phyloP scores from a whole-genome alignment of 2,329 filamentous ascomycete species.

The Colletotrichum sp. region DNA sequence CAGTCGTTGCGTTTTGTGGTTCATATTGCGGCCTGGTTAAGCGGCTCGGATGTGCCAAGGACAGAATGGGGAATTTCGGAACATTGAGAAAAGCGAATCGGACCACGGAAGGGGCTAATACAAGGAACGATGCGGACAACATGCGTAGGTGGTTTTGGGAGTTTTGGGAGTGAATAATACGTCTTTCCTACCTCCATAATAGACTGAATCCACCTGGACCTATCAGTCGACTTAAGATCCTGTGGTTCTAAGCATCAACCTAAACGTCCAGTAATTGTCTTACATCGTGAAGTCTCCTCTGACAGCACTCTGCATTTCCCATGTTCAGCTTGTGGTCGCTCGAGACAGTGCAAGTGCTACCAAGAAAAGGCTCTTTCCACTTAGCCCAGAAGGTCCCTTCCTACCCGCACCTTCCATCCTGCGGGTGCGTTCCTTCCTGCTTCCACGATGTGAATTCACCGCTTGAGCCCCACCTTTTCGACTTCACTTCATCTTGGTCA shows the following conservation, averaged over 20 bases:
- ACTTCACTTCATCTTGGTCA: background rate
- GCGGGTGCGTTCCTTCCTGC: background rate
- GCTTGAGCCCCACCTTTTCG: background rate
- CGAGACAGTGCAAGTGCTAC: background rate
- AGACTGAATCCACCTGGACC: background rate
- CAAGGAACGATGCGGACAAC: background rate
- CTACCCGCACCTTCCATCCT: fast-evolving
- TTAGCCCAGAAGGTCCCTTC: background rate
- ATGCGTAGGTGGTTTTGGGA: background rate
- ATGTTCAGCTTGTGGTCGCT: background rate
- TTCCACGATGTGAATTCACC: no score
- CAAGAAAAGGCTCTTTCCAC: background rate
- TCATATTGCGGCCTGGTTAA: no score
- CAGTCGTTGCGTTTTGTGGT: no score
- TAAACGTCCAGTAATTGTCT: no score
- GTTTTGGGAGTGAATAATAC: background rate
- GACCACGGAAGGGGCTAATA: fast-evolving
- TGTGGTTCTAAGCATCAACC: background rate
- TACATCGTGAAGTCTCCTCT: background rate
- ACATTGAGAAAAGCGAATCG: fast-evolving
- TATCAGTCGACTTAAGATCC: fast-evolving
- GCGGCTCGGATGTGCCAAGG: fast-evolving
- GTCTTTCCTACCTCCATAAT: background rate
- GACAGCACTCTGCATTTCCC: background rate
- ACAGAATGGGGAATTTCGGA: background rate